Conservation (phyloP, 2,329 filamentous ascomycete genomes). For the Fusarium begoniae region DNA sequence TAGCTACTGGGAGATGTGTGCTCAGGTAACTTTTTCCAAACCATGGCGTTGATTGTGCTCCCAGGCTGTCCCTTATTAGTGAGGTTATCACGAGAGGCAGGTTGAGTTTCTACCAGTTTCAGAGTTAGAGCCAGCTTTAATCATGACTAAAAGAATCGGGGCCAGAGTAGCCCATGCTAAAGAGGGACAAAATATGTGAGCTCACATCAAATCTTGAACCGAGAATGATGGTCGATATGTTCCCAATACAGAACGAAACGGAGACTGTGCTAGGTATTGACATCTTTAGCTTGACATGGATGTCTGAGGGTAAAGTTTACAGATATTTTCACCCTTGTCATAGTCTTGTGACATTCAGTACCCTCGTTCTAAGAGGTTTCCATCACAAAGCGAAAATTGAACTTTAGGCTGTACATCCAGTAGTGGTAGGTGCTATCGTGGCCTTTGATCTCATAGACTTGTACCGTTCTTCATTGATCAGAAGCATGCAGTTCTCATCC, state of each 20-base stretch:
- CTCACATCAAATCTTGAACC: background rate
- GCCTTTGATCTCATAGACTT: background rate
- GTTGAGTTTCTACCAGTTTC: conserved; percentile 30
- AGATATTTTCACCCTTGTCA: background rate
- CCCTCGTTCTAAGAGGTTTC: background rate
- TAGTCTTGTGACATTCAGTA: background rate
- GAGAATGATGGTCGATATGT: background rate
- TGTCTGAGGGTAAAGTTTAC: background rate
- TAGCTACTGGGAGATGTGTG: background rate
- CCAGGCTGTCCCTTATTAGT: background rate
- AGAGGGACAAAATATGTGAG: background rate
- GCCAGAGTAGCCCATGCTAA: background rate
- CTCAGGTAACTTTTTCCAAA: background rate
- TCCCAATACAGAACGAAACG: background rate
- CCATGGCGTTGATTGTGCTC: background rate
- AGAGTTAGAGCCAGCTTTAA: background rate
- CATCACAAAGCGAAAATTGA: background rate
- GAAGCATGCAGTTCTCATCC: background rate
- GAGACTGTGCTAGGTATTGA: background rate
- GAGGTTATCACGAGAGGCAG: background rate
- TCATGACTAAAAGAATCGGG: conserved; percentile 1
- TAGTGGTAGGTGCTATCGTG: background rate
- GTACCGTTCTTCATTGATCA: background rate
- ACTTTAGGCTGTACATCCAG: background rate
- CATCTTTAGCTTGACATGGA: background rate